Base-by-base conservation (phyloP, 352 stramenopile species). In the Pythium brachiatum region DNA sequence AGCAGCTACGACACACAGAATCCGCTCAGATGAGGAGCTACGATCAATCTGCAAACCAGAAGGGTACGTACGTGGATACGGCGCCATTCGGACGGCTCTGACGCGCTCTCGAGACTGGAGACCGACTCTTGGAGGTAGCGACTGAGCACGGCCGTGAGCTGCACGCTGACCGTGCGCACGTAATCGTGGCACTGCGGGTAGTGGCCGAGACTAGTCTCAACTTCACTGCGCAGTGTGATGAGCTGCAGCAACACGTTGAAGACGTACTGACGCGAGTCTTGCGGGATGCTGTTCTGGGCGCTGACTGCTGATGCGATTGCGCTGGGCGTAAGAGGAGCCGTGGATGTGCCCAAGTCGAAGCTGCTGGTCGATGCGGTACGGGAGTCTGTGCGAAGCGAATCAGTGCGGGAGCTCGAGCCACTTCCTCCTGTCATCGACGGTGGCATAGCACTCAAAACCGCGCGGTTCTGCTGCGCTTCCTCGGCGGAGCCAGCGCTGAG, bases 201-300 rank as follows among this genome's bases (percentile, higher is more conserved):
- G n/a, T 70, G 70, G 5, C 72, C 73, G n/a, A 94, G 68, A 51
- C 78, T 84, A 36, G 70, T 85, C 56, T 93, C 82, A 9, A 92
- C 66, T 36, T 92, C 81, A 48, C 80, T 87, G 26, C 82, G 79
- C 41, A 91, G 47, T 16, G 76, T 88, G 55, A 94, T 89, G 18
- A 94, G 68, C 57, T 89, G 78, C 38, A 92, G 51, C 2, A 92
- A 74, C 32, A 94, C 79, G 53, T 87, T 88, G 54, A 94, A 92
- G 0, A 94, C 77, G 58, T 94, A 92, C 58, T 91, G 83, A 0
- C 82, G 80, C 12, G 74, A 79, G 31, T 91, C 79, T 6, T 77
- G 79, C 3, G 77, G 78, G 29, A 75, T 73, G 31, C 25, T 68
- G 36, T 61, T 63, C 26, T 60, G 26, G 0, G 31, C 21, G 51